phyloP scores from a whole-genome alignment of 345 rosid genomes.

The Camelina hispida region DNA sequence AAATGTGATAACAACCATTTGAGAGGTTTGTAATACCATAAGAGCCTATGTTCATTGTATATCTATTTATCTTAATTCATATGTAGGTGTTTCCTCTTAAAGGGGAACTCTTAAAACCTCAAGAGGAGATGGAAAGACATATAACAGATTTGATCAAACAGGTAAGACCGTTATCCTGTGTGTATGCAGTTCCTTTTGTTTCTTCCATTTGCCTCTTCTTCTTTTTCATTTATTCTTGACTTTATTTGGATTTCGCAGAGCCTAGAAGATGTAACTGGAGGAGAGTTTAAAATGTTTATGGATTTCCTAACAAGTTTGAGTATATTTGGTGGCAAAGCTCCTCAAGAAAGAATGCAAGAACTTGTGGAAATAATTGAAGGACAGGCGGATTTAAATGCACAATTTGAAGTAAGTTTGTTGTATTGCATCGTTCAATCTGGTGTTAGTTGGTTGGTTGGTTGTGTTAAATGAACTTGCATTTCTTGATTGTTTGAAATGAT shows the following conservation, averaged over 20 bases:
- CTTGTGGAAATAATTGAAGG: slow-evolving; percentile 89
- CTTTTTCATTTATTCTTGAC: slow-evolving; percentile 13
- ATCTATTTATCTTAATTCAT: neutral
- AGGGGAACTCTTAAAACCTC: slow-evolving; percentile 90
- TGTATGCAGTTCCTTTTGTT: slow-evolving; percentile 3
- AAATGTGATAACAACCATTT: neutral
- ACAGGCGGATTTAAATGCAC: slow-evolving; percentile 95
- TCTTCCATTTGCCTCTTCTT: slow-evolving; percentile 22
- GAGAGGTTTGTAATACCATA: slow-evolving; percentile 21
- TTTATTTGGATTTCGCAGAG: slow-evolving; percentile 56
- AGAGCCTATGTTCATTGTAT: slow-evolving; percentile 15
- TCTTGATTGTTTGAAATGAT: slow-evolving; percentile 16
- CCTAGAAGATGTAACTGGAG: slow-evolving; percentile 94
- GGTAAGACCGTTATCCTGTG: slow-evolving; percentile 45
- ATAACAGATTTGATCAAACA: slow-evolving; percentile 91
- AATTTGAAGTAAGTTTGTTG: slow-evolving; percentile 69
- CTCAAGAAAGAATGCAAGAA: slow-evolving; percentile 92
- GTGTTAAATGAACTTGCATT: slow-evolving; percentile 7
- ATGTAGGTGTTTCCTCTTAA: slow-evolving; percentile 88
- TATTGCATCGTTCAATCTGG: slow-evolving; percentile 47
- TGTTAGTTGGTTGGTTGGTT: slow-evolving; percentile 50
- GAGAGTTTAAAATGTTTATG: slow-evolving; percentile 97
- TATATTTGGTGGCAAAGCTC: slow-evolving; percentile 95
- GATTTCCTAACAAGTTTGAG: slow-evolving; percentile 88
- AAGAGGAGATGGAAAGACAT: slow-evolving; percentile 96